Evolutionary conservation across 2,329 filamentous ascomycete species (phyloP), one percentile per base, ranked within the genome.

Genomic region (Dothidotthia symphoricarpi): DNA sequence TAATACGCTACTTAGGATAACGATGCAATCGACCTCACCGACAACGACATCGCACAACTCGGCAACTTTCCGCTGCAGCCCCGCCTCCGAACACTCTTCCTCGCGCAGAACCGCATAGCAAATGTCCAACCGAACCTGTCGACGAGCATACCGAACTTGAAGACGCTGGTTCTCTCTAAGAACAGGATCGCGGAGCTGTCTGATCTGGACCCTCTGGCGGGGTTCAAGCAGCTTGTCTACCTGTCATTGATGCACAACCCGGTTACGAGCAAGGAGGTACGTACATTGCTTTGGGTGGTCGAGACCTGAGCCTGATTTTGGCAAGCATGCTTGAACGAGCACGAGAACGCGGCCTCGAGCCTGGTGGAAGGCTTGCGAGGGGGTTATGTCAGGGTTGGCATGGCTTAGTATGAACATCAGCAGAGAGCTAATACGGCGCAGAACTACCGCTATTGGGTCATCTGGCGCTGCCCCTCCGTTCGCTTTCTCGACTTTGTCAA

Each of bases 11-110:
- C 16, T 12, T 59, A 94, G 88, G 88, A 90, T 58, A 89, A 94
- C 78, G 93, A 97, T 75, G 83, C 88, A 52, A 94, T 98, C 76
- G 93, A 98, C 73, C 84, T 98, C 61, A 97, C 93, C 69, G 93
- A 98, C 76, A 98, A 98, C 69, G 90, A 96, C 70, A 91, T 98
- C 61, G 82, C 87, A 56, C 76, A 85, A 33, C 80, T 98, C 49
- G 85, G 83, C 51, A 96, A 96, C 73, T 95, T 98, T 67, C 93
- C 93, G 3, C 81, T 95, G 34, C 91, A 86, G 39, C 90, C 88
- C 30, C 86, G 93, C 54, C 76, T 97, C 58, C 86, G 82, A 55
- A 95, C 88, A 14, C 80, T 98, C 28, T 82, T 98, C 31, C 80
- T 95, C 37, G 89, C 89, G 36, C 83, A 89, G 50, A 98, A 98